These are phyloP conservation scores for Picochlorum sp. DNA, from an alignment of 139 green algal species.

Conservation along the genomic window DNA sequence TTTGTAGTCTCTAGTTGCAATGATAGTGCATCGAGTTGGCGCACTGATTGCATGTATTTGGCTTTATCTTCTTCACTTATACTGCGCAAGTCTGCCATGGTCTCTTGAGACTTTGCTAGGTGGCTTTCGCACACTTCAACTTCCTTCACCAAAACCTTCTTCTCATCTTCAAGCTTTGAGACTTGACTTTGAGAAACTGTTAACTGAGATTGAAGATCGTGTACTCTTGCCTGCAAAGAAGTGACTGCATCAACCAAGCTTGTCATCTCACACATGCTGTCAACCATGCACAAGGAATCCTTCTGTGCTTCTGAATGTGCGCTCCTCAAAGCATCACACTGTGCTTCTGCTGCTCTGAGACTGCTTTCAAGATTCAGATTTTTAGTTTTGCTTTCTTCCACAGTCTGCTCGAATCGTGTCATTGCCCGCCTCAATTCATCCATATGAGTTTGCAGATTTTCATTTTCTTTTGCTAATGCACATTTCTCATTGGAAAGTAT, in stretches of 20 bases:
- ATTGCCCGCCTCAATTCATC: neutral
- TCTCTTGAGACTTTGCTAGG: neutral
- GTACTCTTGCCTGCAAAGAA: slow-evolving; percentile 24
- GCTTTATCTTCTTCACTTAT: too few species aligned
- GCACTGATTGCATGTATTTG: too few species aligned
- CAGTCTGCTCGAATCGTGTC: neutral
- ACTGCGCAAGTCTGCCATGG: neutral
- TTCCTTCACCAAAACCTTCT: neutral
- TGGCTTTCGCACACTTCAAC: neutral
- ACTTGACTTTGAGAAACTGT: neutral
- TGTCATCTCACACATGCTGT: slow-evolving; percentile 32
- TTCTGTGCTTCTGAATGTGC: neutral
- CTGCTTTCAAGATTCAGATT: neutral
- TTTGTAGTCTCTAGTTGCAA: too few species aligned
- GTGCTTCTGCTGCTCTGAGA: slow-evolving; percentile 10
- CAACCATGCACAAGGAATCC: neutral
- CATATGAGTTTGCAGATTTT: neutral
- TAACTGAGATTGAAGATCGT: slow-evolving; percentile 13
- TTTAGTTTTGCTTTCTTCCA: neutral
- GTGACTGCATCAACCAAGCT: slow-evolving; percentile 32
- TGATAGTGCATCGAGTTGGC: too few species aligned
- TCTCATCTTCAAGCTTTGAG: neutral
- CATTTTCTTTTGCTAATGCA: neutral
- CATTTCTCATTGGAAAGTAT: neutral
- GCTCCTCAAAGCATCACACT: neutral